Conservation (phyloP, 805 yeast genomes). For the Pichia nanzhaoensis region DNA sequence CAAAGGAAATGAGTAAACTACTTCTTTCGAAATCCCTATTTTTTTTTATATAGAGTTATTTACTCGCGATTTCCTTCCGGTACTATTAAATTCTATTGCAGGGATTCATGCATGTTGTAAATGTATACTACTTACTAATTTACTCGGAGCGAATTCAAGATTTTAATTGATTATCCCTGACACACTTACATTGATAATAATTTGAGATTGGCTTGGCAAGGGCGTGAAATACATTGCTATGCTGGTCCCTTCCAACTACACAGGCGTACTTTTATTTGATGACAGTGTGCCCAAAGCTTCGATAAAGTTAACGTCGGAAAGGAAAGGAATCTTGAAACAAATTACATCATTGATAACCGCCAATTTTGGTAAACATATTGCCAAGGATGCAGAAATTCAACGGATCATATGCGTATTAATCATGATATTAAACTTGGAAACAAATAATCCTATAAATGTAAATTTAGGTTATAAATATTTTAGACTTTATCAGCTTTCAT, state of each 20-base stretch:
- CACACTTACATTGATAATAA: too few species aligned
- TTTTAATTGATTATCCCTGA: too few species aligned
- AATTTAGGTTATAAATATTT: conserved; percentile 18
- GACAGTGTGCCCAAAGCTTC: conserved; percentile 1
- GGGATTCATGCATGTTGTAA: too few species aligned
- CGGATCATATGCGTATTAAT: conserved; percentile 21
- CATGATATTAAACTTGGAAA: conserved; percentile 17
- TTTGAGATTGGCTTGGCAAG: too few species aligned
- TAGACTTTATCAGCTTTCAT: conserved; percentile 26
- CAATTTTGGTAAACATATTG: conserved; percentile 5
- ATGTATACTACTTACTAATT: too few species aligned
- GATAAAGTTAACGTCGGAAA: conserved; percentile 2
- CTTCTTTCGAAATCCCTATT: too few species aligned
- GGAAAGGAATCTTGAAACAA: conserved; percentile 14
- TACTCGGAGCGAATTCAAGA: too few species aligned
- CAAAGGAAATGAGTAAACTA: background rate
- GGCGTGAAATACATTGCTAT: too few species aligned
- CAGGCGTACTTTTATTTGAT: conserved; percentile 8
- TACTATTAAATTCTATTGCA: too few species aligned
- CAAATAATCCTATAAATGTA: conserved; percentile 11
- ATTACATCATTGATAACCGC: conserved; percentile 1
- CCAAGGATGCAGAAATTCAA: conserved; percentile 17
- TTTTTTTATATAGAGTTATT: too few species aligned
- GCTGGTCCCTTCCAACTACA: conserved; percentile 4
- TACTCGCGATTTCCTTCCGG: too few species aligned